These are phyloP conservation scores for Aspergillus bridgeri DNA, from an alignment of 495 filamentous ascomycete species.

Conservation along the genomic window DNA sequence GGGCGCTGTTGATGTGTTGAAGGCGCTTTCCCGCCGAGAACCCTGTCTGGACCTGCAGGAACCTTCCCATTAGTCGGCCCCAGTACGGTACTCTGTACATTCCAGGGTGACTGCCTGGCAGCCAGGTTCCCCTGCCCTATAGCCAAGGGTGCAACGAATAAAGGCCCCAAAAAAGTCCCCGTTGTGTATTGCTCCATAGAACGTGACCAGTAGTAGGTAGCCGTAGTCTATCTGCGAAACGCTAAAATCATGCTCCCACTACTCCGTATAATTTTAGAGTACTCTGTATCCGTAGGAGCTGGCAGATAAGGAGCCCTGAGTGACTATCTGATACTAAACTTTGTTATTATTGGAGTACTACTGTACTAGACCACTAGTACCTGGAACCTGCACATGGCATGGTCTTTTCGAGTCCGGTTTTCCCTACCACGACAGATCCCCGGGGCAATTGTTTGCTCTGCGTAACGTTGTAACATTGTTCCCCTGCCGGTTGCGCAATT, in stretches of 20 bases:
- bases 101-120: not conserved
- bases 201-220: not conserved
- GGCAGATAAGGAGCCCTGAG: not conserved
- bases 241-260: not conserved
- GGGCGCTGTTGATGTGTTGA: slow-evolving; percentile 1
- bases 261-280: not conserved
- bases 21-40: slow-evolving; percentile 10
- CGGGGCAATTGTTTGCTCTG: not conserved
- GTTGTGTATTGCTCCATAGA: not conserved
- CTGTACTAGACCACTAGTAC: no score
- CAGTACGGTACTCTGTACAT: no score
- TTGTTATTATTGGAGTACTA: not conserved
- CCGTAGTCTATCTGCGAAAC: not conserved
- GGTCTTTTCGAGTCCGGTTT: not conserved
- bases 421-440: not conserved
- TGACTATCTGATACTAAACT: slow-evolving; percentile 3
- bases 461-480: not conserved
- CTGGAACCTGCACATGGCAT: not conserved
- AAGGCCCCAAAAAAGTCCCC: no score
- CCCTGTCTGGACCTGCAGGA: slow-evolving; percentile 27
- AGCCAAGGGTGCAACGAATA: no score
- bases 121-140: not conserved
- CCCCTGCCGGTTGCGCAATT: not conserved
- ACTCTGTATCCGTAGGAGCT: no score
- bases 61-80: slow-evolving; percentile 19